Evolutionary conservation across 176 grass and related monocot species (phyloP).

Genomic region (Triticum turgidum): DNA sequence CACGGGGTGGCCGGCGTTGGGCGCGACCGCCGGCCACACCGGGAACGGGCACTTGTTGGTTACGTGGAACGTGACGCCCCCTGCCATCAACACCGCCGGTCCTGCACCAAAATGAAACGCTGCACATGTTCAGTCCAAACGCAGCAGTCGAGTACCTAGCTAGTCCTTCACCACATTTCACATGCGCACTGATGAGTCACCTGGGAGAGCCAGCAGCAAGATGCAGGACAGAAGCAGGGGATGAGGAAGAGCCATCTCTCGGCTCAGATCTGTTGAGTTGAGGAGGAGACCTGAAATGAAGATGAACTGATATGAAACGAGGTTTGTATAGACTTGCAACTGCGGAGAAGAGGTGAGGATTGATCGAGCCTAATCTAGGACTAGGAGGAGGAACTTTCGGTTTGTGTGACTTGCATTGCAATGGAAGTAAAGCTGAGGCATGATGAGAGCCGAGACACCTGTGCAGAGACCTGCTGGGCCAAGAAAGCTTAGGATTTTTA

Average conservation of each 20-base stretch:
- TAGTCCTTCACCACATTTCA: neutral
- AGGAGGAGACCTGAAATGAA: neutral
- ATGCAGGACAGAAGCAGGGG: neutral
- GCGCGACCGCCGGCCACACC: constrained; percentile 76
- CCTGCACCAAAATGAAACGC: neutral
- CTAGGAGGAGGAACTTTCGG: neutral
- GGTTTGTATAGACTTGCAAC: neutral
- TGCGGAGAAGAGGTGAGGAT: neutral
- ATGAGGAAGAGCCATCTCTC: constrained; percentile 23
- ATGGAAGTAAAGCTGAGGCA: constrained; percentile 38
- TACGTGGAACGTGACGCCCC: constrained; percentile 51
- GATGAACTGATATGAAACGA: no score
- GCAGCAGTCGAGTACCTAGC: neutral
- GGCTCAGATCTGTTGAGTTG: neutral
- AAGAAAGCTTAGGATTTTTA: neutral
- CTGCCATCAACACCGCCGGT: neutral
- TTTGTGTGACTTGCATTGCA: constrained; percentile 47
- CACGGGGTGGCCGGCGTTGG: constrained; percentile 66
- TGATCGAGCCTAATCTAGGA: neutral
- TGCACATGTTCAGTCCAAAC: neutral
- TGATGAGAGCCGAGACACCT: constrained; percentile 14
- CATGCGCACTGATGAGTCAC: neutral
- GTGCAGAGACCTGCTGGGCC: neutral
- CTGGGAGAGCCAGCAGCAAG: constrained; percentile 5
- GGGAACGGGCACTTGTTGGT: constrained; percentile 79